Conservation (phyloP, 768 basidiomycete genomes). For the Boletus rex-veris region DNA sequence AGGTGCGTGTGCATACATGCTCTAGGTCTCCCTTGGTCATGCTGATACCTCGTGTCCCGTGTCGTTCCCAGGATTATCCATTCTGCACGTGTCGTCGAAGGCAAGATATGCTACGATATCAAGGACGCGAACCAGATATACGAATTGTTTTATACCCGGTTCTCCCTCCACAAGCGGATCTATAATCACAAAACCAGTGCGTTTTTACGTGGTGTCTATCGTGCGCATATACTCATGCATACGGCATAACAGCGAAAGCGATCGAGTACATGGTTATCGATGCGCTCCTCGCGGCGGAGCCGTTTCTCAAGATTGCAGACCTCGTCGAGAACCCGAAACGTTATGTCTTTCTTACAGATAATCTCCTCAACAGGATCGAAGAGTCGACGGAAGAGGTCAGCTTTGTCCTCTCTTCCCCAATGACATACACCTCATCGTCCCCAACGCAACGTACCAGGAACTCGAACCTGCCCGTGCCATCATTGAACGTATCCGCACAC, state of each 20-base stretch:
- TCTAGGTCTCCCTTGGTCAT: neutral
- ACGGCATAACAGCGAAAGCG: slow-evolving; percentile 50
- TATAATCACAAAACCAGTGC: slow-evolving; percentile 72
- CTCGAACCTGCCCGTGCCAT: slow-evolving; percentile 57
- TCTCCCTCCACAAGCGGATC: slow-evolving; percentile 78
- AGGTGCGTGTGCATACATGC: slow-evolving; percentile 32
- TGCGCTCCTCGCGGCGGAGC: slow-evolving; percentile 66
- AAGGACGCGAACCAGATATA: slow-evolving; percentile 78
- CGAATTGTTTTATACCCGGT: slow-evolving; percentile 69
- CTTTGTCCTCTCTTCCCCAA: too few relatives aligned
- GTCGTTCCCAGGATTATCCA: slow-evolving; percentile 52
- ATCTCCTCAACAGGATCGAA: slow-evolving; percentile 61
- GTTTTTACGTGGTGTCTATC: neutral
- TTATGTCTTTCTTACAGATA: slow-evolving; percentile 66
- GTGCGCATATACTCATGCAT: neutral
- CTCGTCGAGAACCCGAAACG: slow-evolving; percentile 53
- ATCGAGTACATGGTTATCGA: slow-evolving; percentile 88
- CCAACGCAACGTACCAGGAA: slow-evolving; percentile 39
- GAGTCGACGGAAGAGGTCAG: slow-evolving; percentile 37
- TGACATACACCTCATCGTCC: too few relatives aligned
- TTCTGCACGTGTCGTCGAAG: slow-evolving; percentile 70
- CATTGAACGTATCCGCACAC: slow-evolving; percentile 54
- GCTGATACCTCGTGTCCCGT: neutral
- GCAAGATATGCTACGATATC: slow-evolving; percentile 76
- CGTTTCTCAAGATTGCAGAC: slow-evolving; percentile 55